Evolutionary conservation across 2,329 filamentous ascomycete species (phyloP).

Genomic region (Aspergillus arachidicola): DNA sequence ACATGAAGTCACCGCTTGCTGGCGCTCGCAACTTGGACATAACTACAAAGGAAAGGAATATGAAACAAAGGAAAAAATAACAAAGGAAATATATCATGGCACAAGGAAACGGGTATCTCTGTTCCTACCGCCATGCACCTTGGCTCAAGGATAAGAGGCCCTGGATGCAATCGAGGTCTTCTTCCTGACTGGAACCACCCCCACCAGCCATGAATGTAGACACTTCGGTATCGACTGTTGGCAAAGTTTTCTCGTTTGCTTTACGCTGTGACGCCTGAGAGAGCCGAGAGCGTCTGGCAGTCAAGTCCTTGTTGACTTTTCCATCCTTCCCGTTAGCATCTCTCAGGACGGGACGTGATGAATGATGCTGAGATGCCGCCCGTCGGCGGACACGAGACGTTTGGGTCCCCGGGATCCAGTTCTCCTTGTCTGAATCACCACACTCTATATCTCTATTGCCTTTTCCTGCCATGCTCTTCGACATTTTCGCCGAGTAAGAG

Average conservation of each 20-base stretch:
- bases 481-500: conserved; percentile 30
- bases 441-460: conserved; percentile 47
- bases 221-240: conserved; percentile 64
- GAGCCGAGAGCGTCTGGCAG: conserved; percentile 32
- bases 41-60: conserved; percentile 21
- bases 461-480: conserved; percentile 25
- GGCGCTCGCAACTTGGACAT: conserved; percentile 30
- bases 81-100: conserved; percentile 26
- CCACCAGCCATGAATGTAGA: conserved; percentile 71
- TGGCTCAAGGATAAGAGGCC: conserved; percentile 87
- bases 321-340: conserved; percentile 40
- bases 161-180: conserved; percentile 85
- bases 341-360: conserved; percentile 47
- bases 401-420: conserved; percentile 66
- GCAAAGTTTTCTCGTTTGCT: conserved; percentile 38
- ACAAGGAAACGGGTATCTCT: conserved; percentile 6
- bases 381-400: conserved; percentile 42
- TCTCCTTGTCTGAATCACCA: conserved; percentile 92
- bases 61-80: conserved; percentile 28
- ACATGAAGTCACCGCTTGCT: conserved; percentile 33
- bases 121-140: conserved; percentile 75
- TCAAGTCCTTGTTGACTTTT: conserved; percentile 26
- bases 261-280: conserved; percentile 23
- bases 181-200: conserved; percentile 65
- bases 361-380: conserved; percentile 28